Evolutionary conservation across 2,329 filamentous ascomycete genomes (phyloP).

Genomic region (Lasiodiplodia gonubiensis): DNA sequence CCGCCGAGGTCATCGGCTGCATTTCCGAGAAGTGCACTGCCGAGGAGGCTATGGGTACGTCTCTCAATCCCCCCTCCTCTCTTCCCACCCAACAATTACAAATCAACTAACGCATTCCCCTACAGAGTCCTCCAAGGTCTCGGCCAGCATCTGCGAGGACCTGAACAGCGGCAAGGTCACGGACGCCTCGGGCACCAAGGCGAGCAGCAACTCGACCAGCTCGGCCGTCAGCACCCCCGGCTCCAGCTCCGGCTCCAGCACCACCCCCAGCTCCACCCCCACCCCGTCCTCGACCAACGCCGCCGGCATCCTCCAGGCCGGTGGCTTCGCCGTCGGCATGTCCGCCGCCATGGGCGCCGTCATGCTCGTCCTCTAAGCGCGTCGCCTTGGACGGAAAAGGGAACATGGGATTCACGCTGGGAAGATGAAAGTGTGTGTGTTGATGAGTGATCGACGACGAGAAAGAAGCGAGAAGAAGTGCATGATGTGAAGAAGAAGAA

Average conservation of each 20-base stretch:
- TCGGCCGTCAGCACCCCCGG: background rate
- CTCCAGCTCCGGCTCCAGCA: background rate
- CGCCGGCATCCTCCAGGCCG: constrained; percentile 4
- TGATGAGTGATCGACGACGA: no score
- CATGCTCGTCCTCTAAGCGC: constrained; percentile 3
- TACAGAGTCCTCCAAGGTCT: constrained; percentile 15
- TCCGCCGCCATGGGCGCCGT: constrained; percentile 7
- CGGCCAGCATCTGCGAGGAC: constrained; percentile 10
- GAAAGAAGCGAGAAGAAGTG: background rate
- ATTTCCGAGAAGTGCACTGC: constrained; percentile 46
- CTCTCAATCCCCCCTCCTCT: background rate
- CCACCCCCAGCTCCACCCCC: background rate
- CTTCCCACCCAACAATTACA: background rate
- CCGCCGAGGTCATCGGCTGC: constrained; percentile 48
- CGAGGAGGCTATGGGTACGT: constrained; percentile 48
- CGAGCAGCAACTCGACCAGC: constrained; percentile 7
- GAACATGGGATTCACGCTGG: no score
- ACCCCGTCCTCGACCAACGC: constrained; percentile 15
- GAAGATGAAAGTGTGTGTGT: no score
- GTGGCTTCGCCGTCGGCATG: constrained; percentile 6
- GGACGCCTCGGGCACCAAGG: background rate
- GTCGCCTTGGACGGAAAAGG: background rate
- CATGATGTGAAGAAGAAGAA: background rate
- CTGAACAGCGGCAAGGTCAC: constrained; percentile 14
- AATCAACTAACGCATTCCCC: background rate